phyloP scores from a whole-genome alignment of 2,329 filamentous ascomycete species.

The Alternaria dauci region DNA sequence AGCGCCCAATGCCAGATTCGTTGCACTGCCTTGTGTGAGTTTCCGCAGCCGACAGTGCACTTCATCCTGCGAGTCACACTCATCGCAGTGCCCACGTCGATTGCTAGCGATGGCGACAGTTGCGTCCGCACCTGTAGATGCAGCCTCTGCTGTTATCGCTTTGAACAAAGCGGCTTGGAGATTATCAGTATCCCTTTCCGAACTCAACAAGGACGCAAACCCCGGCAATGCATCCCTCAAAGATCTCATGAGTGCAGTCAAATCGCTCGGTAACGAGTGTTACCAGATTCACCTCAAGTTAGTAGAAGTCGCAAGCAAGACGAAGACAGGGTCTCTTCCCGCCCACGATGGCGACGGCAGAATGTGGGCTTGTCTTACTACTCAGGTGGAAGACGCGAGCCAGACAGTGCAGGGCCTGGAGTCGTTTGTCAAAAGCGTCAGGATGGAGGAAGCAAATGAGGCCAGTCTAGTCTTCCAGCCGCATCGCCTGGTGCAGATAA shows the following conservation, averaged over 20 bases:
- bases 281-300: conserved; percentile 30
- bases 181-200: conserved; percentile 25
- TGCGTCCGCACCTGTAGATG: conserved; percentile 8
- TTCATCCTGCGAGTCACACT: background rate
- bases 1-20: background rate
- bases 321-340: conserved; percentile 1
- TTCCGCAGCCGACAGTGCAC: background rate
- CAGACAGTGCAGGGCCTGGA: conserved; percentile 24
- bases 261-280: conserved; percentile 30
- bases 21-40: conserved; percentile 3
- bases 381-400: conserved; percentile 22
- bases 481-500: conserved; percentile 17
- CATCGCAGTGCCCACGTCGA: background rate
- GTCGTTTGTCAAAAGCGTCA: conserved; percentile 18
- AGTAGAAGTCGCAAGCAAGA: conserved; percentile 19
- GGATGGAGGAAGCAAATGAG: conserved; percentile 4
- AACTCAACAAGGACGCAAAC: conserved; percentile 19
- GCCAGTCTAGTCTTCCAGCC: conserved; percentile 9
- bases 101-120: conserved; percentile 13
- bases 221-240: conserved; percentile 17
- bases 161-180: conserved; percentile 30
- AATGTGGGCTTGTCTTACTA: conserved; percentile 26
- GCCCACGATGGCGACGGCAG: conserved; percentile 16
- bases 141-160: conserved; percentile 20
- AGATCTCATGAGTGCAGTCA: conserved; percentile 24